Percentiles rank a stretch among this genome's conserved stretches.
Evolutionary conservation across 345 rosid genomes (phyloP).

Genomic region (Linum usitatissimum): DNA sequence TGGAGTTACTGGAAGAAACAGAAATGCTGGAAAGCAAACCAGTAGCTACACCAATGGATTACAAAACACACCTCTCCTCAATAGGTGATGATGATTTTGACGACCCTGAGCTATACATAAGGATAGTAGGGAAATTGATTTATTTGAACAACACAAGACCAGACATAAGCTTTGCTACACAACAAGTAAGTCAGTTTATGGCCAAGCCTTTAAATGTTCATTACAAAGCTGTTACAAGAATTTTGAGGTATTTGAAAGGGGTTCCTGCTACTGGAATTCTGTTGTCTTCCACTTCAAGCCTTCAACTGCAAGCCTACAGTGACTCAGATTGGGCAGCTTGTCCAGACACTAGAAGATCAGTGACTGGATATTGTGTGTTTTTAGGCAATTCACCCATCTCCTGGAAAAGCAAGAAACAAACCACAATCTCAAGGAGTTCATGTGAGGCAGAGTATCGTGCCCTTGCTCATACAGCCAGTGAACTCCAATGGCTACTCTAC

Average conservation of each 20-base stretch:
- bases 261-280: neutral
- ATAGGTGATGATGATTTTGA: too few relatives aligned
- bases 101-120: too few relatives aligned
- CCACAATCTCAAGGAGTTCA: neutral
- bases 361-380: neutral
- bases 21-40: too few relatives aligned
- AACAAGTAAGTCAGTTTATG: neutral
- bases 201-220: neutral
- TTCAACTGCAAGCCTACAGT: neutral
- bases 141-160: neutral
- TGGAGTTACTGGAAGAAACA: too few relatives aligned
- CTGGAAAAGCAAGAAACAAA: constrained; percentile 4
- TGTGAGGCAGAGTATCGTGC: too few relatives aligned
- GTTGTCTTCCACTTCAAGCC: neutral
- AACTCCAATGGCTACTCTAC: too few relatives aligned
- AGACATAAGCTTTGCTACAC: neutral
- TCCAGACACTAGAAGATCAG: neutral
- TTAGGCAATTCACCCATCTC: neutral
- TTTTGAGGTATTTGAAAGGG: neutral
- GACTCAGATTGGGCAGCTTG: neutral
- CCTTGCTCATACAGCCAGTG: too few relatives aligned
- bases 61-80: too few relatives aligned
- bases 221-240: neutral
- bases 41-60: too few relatives aligned
- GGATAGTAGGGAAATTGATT: too few relatives aligned